Evolutionary conservation across 75 land plant species (phyloP), one percentile per base, ranked within the genome.

Genomic region (Sequoia sempervirens): DNA sequence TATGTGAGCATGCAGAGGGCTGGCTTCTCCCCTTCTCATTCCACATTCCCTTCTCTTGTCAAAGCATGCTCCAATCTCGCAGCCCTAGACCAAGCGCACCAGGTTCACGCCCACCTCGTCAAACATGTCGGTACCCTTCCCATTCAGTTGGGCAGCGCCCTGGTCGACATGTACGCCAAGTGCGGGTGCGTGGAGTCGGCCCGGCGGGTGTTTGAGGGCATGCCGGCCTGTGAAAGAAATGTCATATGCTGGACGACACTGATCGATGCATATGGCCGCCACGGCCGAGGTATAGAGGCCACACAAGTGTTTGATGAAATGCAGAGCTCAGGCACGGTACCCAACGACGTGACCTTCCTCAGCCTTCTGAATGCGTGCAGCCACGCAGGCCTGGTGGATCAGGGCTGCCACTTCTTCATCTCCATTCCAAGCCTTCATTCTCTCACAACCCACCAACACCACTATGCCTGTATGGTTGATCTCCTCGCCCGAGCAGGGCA

Each of bases 1-100:
- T 87, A 87, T 79, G 50, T 66, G 6, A 78, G 46, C 4, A 87
- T 91, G 90, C 68, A 64, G 26, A 74, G 86, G 7, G 6, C 81
- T 47, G 86, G 85, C 54, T 61, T 74, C 32, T 53, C 58, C 34
- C 88, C 88, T 7, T 72, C 86, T 58, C 75, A 69, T 17, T 78
- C 74, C 18, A 86, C 90, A 18, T 40, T 86, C 52, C 15, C 85
- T 26, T 82, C 74, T 66, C 7, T 86, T 37, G 84, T 89, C 66
- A 36, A 86, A 37, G 45, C 86, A 1, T 84, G 84, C 50, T 70
- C 85, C 0, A 15, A 30, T n/a, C 84, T 89, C 28, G 88, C 84
- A 28, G 38, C 58, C 80, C 80, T 89, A 8, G 82, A 43, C 0
- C 79, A 69, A 75, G 90, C 85, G 2, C 82, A 70, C 18, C 37